phyloP scores from a whole-genome alignment of 2,329 filamentous ascomycete genomes.

The Seiridium unicorne region DNA sequence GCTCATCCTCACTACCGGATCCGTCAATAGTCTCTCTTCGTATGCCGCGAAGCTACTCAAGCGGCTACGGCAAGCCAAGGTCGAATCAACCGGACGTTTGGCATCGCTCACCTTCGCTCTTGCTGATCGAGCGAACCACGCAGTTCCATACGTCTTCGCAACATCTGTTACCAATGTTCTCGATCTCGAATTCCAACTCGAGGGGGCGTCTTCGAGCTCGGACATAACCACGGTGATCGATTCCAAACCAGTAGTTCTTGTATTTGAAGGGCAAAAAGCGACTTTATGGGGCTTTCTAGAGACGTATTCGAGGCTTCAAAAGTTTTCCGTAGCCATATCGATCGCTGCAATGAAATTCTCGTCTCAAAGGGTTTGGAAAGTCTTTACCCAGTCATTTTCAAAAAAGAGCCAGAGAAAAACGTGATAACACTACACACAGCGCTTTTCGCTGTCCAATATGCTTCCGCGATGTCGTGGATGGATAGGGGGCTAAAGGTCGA shows the following conservation, averaged over 20 bases:
- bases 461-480: constrained; percentile 32
- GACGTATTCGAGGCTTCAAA: background rate
- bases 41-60: too few species aligned
- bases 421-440: constrained; percentile 31
- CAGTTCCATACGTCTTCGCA: too few species aligned
- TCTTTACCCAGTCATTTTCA: constrained; percentile 29
- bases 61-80: too few species aligned
- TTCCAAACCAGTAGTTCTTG: background rate
- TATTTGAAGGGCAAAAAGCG: background rate
- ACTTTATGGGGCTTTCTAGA: background rate
- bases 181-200: too few species aligned
- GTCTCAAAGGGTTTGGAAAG: background rate
- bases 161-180: too few species aligned
- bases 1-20: background rate
- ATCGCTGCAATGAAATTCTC: background rate
- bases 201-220: background rate
- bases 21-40: background rate
- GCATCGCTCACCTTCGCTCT: too few species aligned
- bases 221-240: background rate
- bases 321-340: background rate
- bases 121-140: too few species aligned
- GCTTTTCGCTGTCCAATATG: constrained; percentile 37
- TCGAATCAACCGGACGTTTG: too few species aligned
- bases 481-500: constrained; percentile 28
- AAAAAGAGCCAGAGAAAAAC: constrained; percentile 17